Evolutionary conservation across 225 moss, liverwort and hornwort genomes (phyloP).

Genomic region (Pseudisothecium myosuroides): DNA sequence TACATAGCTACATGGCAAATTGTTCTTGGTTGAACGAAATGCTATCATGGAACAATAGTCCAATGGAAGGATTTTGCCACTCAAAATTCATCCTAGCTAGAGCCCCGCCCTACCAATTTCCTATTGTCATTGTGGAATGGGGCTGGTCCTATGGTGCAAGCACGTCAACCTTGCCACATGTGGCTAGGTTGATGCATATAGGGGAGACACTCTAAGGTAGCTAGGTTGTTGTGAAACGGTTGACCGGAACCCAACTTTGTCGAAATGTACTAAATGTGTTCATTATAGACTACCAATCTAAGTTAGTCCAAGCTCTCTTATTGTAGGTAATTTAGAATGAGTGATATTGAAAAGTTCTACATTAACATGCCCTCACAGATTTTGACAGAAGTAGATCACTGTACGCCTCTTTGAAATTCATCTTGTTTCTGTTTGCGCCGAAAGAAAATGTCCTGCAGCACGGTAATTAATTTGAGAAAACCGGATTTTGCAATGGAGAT

Average conservation of each 20-base stretch:
- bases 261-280: not conserved
- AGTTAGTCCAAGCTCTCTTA: not conserved
- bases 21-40: not conserved
- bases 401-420: not conserved
- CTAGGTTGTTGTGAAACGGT: not conserved
- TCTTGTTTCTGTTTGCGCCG: not conserved
- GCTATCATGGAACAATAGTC: fast-evolving
- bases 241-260: fast-evolving
- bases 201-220: not conserved
- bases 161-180: not conserved
- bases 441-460: not conserved
- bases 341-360: not conserved
- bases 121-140: not conserved
- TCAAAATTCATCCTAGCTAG: too few species aligned
- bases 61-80: not conserved
- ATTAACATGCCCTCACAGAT: not conserved
- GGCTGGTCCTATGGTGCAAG: not conserved
- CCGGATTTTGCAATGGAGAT: not conserved
- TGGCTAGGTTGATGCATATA: fast-evolving
- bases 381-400: not conserved
- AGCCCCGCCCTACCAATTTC: too few species aligned
- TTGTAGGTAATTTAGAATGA: not conserved
- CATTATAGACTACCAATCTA: not conserved
- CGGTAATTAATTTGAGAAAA: not conserved
- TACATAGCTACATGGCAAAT: fast-evolving